Conservation (phyloP, 257 asterid species). For the Mitragyna speciosa region DNA sequence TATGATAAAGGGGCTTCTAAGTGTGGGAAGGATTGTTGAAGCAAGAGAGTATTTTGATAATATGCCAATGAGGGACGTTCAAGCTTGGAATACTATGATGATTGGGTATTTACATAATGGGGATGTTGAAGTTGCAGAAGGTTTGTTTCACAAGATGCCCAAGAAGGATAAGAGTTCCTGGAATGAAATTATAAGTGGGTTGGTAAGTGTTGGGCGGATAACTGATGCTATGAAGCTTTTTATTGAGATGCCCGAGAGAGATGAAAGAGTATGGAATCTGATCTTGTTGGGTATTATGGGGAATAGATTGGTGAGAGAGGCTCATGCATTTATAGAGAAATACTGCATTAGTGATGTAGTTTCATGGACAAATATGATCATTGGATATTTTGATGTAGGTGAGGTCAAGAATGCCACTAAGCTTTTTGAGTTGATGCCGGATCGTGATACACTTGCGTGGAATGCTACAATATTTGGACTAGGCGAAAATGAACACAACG, state of each 20-base stretch:
- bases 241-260: conserved; percentile 47
- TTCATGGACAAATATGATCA: conserved; percentile 58
- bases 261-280: conserved; percentile 46
- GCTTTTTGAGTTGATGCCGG: conserved; percentile 40
- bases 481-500: conserved; percentile 51
- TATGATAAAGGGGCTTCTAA: conserved; percentile 55
- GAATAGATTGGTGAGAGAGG: conserved; percentile 47
- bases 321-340: conserved; percentile 53
- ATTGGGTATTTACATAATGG: conserved; percentile 42
- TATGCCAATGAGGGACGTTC: conserved; percentile 55
- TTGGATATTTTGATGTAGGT: conserved; percentile 50
- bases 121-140: conserved; percentile 44
- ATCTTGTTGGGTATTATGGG: conserved; percentile 44
- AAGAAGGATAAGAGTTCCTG: conserved; percentile 47
- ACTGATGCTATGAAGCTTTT: conserved; percentile 51
- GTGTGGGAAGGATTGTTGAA: conserved; percentile 40
- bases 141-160: conserved; percentile 67
- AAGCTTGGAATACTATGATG: conserved; percentile 61
- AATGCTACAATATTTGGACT: conserved; percentile 59
- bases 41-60: conserved; percentile 51
- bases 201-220: conserved; percentile 37
- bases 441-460: conserved; percentile 52
- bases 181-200: conserved; percentile 47
- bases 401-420: conserved; percentile 41
- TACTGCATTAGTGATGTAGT: conserved; percentile 35